A percentile compares a stretch with the other conserved stretches of the same genome.
Conservation (phyloP, 148 eudicot species). For the Euryodendron excelsum region DNA sequence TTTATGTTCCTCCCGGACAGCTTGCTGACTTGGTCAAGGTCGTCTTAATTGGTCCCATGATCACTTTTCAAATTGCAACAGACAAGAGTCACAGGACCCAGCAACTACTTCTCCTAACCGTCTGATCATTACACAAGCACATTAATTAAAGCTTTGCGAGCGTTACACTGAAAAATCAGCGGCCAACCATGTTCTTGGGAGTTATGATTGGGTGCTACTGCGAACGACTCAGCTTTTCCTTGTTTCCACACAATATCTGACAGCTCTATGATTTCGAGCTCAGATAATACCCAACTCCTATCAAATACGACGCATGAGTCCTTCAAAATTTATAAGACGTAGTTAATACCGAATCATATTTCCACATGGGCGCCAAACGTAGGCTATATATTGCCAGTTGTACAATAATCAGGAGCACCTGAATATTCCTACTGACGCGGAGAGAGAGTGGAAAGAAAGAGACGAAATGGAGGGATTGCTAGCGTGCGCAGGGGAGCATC, state of each 20-base stretch:
- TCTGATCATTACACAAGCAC: background rate
- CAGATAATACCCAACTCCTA: too few relatives aligned
- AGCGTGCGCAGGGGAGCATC: conserved; percentile 14
- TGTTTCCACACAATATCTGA: background rate
- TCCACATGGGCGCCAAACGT: background rate
- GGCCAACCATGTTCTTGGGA: background rate
- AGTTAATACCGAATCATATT: background rate
- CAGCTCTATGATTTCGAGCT: too few relatives aligned
- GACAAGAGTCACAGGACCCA: too few relatives aligned
- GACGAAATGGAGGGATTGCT: too few relatives aligned
- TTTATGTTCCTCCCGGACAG: too few relatives aligned
- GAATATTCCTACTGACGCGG: background rate
- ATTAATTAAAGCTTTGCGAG: background rate
- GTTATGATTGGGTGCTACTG: background rate
- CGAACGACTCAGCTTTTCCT: background rate
- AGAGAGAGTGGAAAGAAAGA: too few relatives aligned
- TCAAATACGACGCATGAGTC: background rate
- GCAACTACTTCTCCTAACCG: background rate
- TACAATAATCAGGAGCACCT: background rate
- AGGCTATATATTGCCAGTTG: too few relatives aligned
- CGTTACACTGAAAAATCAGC: background rate
- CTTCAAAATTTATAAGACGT: background rate
- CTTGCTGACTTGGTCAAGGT: too few relatives aligned
- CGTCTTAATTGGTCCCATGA: too few relatives aligned
- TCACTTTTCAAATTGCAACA: too few relatives aligned